phyloP scores from a whole-genome alignment of 164 flowering plant genomes.

The Liquidambar formosana region DNA sequence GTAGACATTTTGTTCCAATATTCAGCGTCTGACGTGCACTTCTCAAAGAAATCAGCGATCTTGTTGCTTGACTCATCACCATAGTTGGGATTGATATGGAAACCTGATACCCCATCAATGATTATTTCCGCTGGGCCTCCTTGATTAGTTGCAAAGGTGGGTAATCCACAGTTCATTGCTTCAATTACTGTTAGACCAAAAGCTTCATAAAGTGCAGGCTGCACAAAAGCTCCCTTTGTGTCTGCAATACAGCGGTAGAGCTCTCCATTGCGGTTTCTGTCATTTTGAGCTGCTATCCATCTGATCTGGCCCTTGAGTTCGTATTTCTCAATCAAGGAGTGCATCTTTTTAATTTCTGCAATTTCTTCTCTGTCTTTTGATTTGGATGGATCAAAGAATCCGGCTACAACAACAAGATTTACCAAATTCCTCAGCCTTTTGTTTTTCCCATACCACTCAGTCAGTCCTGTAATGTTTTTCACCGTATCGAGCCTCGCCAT shows the following conservation, averaged over 20 bases:
- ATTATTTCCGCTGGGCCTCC: conserved; percentile 98
- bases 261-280: conserved; percentile 76
- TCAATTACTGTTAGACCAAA: conserved; percentile 94
- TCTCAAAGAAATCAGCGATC: conserved; percentile 86
- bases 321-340: conserved; percentile 62
- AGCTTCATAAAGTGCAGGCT: conserved; percentile 91
- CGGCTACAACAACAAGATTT: conserved; percentile 86
- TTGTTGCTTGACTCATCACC: conserved; percentile 81
- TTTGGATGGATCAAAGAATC: conserved; percentile 79
- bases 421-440: conserved; percentile 64
- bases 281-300: conserved; percentile 95
- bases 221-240: conserved; percentile 90
- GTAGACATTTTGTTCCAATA: conserved; percentile 68
- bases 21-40: conserved; percentile 60
- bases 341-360: conserved; percentile 88
- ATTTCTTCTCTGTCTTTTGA: conserved; percentile 93
- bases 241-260: conserved; percentile 88
- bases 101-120: conserved; percentile 84
- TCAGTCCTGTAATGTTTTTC: conserved; percentile 81
- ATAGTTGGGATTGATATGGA: conserved; percentile 80
- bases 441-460: conserved; percentile 92
- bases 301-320: conserved; percentile 77
- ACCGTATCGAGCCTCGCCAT: conserved; percentile 98
- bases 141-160: conserved; percentile 91
- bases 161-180: conserved; percentile 94